Percentiles rank a stretch among this genome's conserved stretches.
phyloP scores from a whole-genome alignment of 345 rosid genomes.

The Sonneratia caseolaris region DNA sequence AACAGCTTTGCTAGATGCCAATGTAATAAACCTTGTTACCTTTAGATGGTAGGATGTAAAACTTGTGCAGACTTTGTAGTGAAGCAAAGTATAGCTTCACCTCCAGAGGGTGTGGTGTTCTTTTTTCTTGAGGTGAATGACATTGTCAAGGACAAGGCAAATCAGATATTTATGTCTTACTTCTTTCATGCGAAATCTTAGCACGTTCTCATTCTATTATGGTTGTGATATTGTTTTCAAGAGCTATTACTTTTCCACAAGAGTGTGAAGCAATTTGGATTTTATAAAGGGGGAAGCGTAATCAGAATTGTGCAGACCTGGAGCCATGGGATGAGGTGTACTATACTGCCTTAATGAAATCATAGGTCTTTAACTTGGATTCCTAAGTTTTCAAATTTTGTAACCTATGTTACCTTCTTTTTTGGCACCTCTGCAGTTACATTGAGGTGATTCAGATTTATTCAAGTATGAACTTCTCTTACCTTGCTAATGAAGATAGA shows the following conservation, averaged over 20 bases:
- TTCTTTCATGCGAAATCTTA: constrained; percentile 2
- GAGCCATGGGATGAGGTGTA: constrained; percentile 97
- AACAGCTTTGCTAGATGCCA: not conserved
- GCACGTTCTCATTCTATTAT: constrained; percentile 10
- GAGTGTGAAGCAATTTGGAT: constrained; percentile 55
- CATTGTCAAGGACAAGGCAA: constrained; percentile 64
- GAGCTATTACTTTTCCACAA: constrained; percentile 21
- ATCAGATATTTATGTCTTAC: constrained; percentile 37
- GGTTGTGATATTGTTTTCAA: not conserved
- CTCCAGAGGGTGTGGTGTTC: constrained; percentile 63
- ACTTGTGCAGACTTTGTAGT: constrained; percentile 69
- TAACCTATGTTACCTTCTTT: not conserved
- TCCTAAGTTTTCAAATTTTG: constrained; percentile 29
- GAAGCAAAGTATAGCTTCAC: constrained; percentile 68
- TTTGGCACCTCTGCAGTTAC: not conserved
- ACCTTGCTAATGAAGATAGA: not conserved
- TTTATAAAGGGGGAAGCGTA: constrained; percentile 52
- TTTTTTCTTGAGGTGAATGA: constrained; percentile 75
- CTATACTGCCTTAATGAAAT: constrained; percentile 73
- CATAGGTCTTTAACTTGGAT: constrained; percentile 57
- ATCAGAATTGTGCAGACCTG: constrained; percentile 38
- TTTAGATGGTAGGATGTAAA: constrained; percentile 64
- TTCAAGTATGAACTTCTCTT: not conserved
- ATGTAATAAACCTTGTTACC: not conserved
- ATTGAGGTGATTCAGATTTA: not conserved